These are phyloP conservation scores for Pelargonium australe DNA, from an alignment of 441 rosid species.

Conservation along the genomic window DNA sequence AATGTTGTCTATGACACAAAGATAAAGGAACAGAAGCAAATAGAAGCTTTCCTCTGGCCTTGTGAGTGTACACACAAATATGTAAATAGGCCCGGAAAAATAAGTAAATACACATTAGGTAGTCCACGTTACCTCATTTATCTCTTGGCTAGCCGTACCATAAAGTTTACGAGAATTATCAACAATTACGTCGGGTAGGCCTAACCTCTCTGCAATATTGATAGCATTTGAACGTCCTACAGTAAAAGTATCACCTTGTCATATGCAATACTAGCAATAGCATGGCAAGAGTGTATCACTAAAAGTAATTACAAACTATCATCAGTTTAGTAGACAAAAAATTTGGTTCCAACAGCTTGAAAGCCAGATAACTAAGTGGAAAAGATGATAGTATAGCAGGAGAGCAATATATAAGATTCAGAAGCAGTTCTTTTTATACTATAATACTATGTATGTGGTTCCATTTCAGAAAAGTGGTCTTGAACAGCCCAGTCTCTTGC, in stretches of 20 bases:
- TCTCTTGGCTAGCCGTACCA: slow-evolving; percentile 82
- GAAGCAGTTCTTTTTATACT: neutral
- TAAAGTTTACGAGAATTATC: slow-evolving; percentile 50
- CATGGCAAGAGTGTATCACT: slow-evolving; percentile 5
- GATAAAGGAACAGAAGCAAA: neutral
- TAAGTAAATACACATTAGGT: neutral
- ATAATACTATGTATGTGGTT: neutral
- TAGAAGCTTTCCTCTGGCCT: neutral
- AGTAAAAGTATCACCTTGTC: slow-evolving; percentile 17
- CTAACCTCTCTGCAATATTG: slow-evolving; percentile 73
- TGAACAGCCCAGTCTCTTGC: neutral
- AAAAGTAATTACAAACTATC: slow-evolving; percentile 9
- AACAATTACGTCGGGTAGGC: slow-evolving; percentile 49
- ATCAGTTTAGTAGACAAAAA: neutral
- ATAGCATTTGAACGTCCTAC: slow-evolving; percentile 92
- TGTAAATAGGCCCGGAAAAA: neutral
- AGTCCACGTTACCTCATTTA: slow-evolving; percentile 48
- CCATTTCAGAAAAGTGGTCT: neutral
- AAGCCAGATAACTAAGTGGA: neutral
- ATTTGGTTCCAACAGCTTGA: neutral
- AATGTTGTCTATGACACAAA: neutral
- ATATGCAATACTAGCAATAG: neutral
- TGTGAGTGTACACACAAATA: neutral
- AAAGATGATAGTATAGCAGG: neutral
- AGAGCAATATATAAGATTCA: neutral